Evolutionary conservation across 192 early-diverging fungal genomes (phyloP), one percentile per base, ranked within the genome.

Genomic region (Dispira parvispora): DNA sequence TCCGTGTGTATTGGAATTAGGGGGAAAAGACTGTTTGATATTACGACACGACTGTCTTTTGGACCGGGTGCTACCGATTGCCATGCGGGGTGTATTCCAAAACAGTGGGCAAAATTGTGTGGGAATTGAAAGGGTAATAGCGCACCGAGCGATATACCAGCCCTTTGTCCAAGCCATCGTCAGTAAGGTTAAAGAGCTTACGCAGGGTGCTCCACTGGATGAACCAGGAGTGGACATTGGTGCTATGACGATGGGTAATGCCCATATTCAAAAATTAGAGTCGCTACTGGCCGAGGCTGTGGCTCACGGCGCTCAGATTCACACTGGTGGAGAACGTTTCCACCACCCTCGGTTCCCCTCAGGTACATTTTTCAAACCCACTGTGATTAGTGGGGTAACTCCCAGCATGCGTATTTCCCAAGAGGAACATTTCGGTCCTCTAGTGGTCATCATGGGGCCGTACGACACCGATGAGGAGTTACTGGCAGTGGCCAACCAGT

Each of bases 41-140:
- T 72, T 90, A 10, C 84, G 87, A 63, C 78, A 79, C 49, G 88
- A 91, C 65, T 73, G 80, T 10, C 82, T 88, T 66, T 67, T 88
- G 62, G 53, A 61, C 18, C 82, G 88, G 46, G 75, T 84, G 44
- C 62, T 87, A 27, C 81, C 86, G 1, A 78, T 89, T 25, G 65
- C 82, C 58, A 85, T 93, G 85, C 85, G 91, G 66, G 83, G 86
- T 28, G 85, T 87, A 4, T 83, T 93, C 72, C 89, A 90, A 64
- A 91, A 93, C 68, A 80, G 82, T 57, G 90, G 89, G 13, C 90
- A 93, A 66, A 93, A 91, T 72, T 93, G 90, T 73, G 81, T 85
- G 67, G 89, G 89, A n/a, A 73, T 91, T 28, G 90, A 93, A 75
- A 78, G 90, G 52, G 83, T 93, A 20, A 71, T 93, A 54, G 74